Percentiles rank a stretch among this genome's conserved stretches.
phyloP scores from a whole-genome alignment of 805 yeast species.

The Suhomyces kilbournensis region DNA sequence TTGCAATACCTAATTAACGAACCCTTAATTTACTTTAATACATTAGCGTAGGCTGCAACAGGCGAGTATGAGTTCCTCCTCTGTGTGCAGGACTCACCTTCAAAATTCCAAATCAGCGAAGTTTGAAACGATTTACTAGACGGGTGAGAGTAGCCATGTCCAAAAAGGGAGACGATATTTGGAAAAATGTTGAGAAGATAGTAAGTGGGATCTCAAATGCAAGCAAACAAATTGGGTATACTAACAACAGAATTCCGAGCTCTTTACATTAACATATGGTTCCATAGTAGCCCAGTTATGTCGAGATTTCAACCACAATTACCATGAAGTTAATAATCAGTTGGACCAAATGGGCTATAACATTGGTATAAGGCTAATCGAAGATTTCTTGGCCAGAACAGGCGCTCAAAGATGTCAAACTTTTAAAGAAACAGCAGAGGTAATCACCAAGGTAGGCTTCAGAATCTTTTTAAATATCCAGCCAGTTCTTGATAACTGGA shows the following conservation, averaged over 20 bases:
- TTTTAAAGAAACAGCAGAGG: conserved; percentile 84
- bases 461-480: conserved; percentile 80
- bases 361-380: conserved; percentile 86
- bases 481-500: conserved; percentile 76
- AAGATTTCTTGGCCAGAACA: conserved; percentile 86
- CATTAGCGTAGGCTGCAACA: neutral
- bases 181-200: conserved; percentile 88
- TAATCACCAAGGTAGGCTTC: conserved; percentile 83
- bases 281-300: conserved; percentile 89
- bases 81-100: neutral
- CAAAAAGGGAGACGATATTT: conserved; percentile 74
- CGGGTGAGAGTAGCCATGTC: conserved; percentile 18
- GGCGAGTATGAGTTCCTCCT: neutral
- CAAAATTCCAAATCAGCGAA: neutral
- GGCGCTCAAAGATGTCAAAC: conserved; percentile 79
- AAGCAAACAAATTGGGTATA: neutral
- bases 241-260: conserved; percentile 67
- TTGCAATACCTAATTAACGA: neutral
- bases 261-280: conserved; percentile 93
- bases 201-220: conserved; percentile 39
- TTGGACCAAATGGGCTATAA: conserved; percentile 92
- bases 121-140: neutral
- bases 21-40: neutral
- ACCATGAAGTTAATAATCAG: conserved; percentile 74
- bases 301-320: conserved; percentile 74